Percentiles rank a stretch among this genome's conserved stretches.
These are phyloP conservation scores for Zychaea mexicana DNA, from an alignment of 371 early-diverging fungal species.

Conservation along the genomic window DNA sequence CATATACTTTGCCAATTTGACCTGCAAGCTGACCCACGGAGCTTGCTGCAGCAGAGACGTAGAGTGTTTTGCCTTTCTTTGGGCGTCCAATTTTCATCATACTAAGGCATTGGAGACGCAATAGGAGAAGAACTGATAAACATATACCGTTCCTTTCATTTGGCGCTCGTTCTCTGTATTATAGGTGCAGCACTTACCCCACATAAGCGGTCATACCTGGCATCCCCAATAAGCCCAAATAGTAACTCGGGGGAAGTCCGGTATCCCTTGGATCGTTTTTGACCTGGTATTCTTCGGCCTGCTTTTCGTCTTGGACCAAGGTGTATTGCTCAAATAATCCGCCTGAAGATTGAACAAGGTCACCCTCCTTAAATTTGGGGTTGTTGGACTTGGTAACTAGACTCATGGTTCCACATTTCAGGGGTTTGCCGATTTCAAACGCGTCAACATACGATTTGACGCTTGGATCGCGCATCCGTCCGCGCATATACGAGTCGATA, in stretches of 20 bases:
- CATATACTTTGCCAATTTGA: constrained; percentile 72
- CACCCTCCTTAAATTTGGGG: constrained; percentile 57
- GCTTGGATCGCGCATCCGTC: constrained; percentile 58
- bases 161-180: too few relatives aligned
- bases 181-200: too few relatives aligned
- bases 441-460: constrained; percentile 53
- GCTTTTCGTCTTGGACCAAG: constrained; percentile 23
- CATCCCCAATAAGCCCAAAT: constrained; percentile 57
- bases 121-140: too few relatives aligned
- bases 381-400: constrained; percentile 63
- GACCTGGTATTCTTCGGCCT: constrained; percentile 21
- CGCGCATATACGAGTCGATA: constrained; percentile 59
- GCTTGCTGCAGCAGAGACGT: constrained; percentile 59
- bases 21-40: constrained; percentile 64
- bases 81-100: constrained; percentile 15
- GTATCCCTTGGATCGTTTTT: constrained; percentile 40
- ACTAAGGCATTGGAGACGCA: too few relatives aligned
- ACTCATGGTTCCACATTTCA: constrained; percentile 61
- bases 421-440: constrained; percentile 57
- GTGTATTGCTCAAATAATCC: constrained; percentile 58
- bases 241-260: constrained; percentile 49
- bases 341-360: constrained; percentile 53
- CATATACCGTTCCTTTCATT: too few relatives aligned
- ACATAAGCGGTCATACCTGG: constrained; percentile 54
- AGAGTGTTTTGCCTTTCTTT: constrained; percentile 52